A percentile compares a stretch with the other conserved stretches of the same genome.
Evolutionary conservation across 345 rosid genomes (phyloP).

Genomic region (Gossypium arboreum): DNA sequence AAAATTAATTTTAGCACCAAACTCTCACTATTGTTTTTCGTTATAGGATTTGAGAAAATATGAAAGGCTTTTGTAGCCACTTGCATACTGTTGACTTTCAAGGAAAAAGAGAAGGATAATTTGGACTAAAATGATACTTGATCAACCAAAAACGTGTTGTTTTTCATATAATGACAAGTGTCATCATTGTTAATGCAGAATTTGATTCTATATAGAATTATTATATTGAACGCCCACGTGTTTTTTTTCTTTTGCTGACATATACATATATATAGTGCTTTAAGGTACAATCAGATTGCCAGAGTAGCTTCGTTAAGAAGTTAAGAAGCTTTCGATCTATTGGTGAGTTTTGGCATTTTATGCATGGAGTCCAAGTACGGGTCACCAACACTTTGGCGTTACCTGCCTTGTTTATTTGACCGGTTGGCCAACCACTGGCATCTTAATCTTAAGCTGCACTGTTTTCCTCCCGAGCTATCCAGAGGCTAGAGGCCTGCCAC

Average conservation of each 20-base stretch:
- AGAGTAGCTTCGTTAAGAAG: not conserved
- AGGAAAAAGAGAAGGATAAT: not conserved
- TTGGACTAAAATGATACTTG: not conserved
- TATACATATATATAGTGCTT: too few relatives aligned
- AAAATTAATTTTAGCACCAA: too few relatives aligned
- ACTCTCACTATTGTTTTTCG: not conserved
- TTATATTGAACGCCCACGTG: conserved; percentile 7
- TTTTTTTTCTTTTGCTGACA: not conserved
- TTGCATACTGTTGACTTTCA: not conserved
- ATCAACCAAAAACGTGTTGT: not conserved
- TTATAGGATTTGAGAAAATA: not conserved
- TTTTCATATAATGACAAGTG: too few relatives aligned
- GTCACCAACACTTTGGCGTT: conserved; percentile 5
- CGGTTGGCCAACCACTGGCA: not conserved
- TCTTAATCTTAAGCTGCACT: not conserved
- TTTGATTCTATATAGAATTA: not conserved
- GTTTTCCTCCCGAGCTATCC: not conserved
- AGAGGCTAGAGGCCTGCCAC: not conserved
- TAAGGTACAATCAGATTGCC: not conserved
- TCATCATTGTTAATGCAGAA: not conserved
- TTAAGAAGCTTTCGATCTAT: not conserved
- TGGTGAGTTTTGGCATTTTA: not conserved
- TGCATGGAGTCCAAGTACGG: not conserved
- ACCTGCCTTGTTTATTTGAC: not conserved
- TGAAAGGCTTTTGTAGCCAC: not conserved